Percentiles rank a stretch among this genome's conserved stretches.
Conservation (phyloP, 345 rosid species). For the Euclidium syriacum region DNA sequence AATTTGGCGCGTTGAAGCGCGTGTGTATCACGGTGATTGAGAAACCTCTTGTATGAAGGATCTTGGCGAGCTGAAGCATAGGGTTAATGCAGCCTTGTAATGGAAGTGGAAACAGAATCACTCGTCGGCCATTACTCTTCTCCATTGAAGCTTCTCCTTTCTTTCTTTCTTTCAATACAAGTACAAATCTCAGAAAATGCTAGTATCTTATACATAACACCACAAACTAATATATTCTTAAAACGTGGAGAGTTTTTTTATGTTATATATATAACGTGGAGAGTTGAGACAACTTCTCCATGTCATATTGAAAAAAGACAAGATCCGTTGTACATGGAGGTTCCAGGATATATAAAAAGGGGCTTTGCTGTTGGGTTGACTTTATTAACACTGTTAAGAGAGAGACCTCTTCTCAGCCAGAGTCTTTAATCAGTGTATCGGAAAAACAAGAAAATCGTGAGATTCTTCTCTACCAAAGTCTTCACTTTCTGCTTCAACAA, state of each 20-base stretch:
- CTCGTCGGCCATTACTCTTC: neutral
- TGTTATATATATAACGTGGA: neutral
- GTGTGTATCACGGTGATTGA: slow-evolving; percentile 37
- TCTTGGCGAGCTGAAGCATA: slow-evolving; percentile 50
- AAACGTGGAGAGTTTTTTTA: too few relatives aligned
- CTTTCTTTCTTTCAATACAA: neutral
- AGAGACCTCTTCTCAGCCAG: too few relatives aligned
- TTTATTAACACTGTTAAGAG: too few relatives aligned
- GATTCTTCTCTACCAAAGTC: too few relatives aligned
- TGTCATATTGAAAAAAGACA: neutral
- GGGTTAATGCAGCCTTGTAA: slow-evolving; percentile 48
- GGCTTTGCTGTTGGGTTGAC: too few relatives aligned
- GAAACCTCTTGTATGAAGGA: slow-evolving; percentile 34
- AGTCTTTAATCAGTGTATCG: too few relatives aligned
- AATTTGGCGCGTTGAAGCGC: slow-evolving; percentile 1
- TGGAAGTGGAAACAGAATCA: slow-evolving; percentile 42
- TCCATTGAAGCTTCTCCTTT: neutral
- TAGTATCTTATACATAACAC: neutral
- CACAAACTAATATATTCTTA: too few relatives aligned
- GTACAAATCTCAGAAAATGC: neutral
- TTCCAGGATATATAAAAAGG: too few relatives aligned
- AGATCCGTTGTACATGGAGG: too few relatives aligned
- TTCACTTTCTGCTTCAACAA: too few relatives aligned
- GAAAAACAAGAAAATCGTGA: too few relatives aligned
- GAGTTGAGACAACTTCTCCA: neutral